These are phyloP conservation scores for Penicillium brasilianum DNA, from an alignment of 2,329 filamentous ascomycete genomes.

Conservation along the genomic window DNA sequence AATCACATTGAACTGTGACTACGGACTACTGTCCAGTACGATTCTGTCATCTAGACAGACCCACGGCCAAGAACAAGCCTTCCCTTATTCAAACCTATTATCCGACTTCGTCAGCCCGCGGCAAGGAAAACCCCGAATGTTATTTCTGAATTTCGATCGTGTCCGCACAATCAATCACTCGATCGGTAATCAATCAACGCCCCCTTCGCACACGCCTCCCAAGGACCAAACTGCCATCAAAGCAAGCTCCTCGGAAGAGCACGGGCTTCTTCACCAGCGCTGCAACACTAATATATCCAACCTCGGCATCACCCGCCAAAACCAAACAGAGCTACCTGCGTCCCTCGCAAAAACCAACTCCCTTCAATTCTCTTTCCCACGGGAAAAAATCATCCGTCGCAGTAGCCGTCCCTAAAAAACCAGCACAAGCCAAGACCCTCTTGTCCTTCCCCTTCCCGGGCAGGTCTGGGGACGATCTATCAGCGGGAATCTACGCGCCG, in stretches of 20 bases:
- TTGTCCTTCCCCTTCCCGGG: slow-evolving; percentile 4
- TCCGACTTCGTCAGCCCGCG: background rate
- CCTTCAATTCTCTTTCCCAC: background rate
- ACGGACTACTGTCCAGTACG: background rate
- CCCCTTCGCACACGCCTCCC: background rate
- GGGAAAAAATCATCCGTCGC: background rate
- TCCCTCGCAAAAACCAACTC: background rate
- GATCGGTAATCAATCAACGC: background rate
- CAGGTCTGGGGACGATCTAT: slow-evolving; percentile 27
- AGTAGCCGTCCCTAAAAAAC: background rate
- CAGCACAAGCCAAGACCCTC: background rate
- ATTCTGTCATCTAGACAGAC: background rate
- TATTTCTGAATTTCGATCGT: background rate
- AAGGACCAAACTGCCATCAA: background rate
- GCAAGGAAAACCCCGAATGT: background rate
- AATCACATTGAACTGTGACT: background rate
- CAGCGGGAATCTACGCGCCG: slow-evolving; percentile 22
- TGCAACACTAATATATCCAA: background rate
- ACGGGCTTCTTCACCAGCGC: background rate
- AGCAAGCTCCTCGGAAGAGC: background rate
- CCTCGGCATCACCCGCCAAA: background rate
- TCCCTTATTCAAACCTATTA: background rate
- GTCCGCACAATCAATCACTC: background rate
- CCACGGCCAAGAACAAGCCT: background rate
- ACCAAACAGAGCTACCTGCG: no score